These are phyloP conservation scores for Beauveria sp. DNA, from an alignment of 2,329 filamentous ascomycete species.

Conservation along the genomic window DNA sequence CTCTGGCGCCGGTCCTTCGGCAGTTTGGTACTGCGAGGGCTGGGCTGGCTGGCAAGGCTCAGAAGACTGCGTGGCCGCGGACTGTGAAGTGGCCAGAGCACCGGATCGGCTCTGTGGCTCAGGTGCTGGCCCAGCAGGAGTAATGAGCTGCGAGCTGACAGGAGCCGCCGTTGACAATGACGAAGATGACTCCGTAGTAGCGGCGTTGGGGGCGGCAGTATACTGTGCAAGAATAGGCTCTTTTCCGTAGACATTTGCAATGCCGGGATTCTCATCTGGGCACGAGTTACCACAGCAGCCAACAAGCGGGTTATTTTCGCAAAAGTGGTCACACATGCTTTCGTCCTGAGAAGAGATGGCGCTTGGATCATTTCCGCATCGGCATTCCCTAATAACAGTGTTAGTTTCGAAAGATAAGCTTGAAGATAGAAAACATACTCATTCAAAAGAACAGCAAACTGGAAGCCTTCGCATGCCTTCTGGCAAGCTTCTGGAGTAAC, in stretches of 20 bases:
- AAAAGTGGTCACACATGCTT: conserved; percentile 24
- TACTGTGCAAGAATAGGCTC: conserved; percentile 11
- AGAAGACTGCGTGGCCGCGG: neutral
- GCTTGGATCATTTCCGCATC: conserved; percentile 26
- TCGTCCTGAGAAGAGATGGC: conserved; percentile 23
- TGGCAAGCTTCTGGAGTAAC: conserved; percentile 23
- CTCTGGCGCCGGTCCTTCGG: conserved; percentile 12
- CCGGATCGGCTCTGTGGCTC: conserved; percentile 3
- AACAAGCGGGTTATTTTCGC: conserved; percentile 20
- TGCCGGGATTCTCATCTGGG: conserved; percentile 18
- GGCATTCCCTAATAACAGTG: conserved; percentile 22
- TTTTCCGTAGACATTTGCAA: conserved; percentile 26
- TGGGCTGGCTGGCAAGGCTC: neutral
- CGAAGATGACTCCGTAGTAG: conserved; percentile 5
- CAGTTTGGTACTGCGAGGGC: conserved; percentile 8
- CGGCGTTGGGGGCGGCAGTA: conserved; percentile 7
- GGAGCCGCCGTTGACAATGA: conserved; percentile 5
- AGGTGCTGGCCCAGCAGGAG: neutral
- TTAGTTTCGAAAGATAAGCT: neutral
- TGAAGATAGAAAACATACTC: conserved; percentile 16
- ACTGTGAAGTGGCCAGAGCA: neutral
- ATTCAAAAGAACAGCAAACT: conserved; percentile 24
- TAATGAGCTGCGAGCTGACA: conserved; percentile 5
- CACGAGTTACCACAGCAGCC: conserved; percentile 28
- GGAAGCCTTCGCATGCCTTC: conserved; percentile 21